phyloP scores from a whole-genome alignment of 1,139 yeast species.

The Kurtzmaniella natalensis region DNA sequence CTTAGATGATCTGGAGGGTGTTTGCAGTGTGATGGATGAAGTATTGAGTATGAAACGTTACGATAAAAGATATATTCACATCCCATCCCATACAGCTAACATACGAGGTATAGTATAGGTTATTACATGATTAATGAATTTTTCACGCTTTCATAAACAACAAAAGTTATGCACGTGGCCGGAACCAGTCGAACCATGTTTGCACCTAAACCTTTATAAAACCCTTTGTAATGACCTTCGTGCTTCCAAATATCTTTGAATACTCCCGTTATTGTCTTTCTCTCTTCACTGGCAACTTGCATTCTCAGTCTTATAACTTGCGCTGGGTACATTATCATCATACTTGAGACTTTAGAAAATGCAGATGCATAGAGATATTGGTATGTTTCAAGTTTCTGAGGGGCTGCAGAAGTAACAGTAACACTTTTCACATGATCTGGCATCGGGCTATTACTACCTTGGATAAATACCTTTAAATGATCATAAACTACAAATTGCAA shows the following conservation, averaged over 20 bases:
- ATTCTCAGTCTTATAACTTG: conserved; percentile 78
- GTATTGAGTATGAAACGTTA: too few species aligned
- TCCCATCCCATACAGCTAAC: too few species aligned
- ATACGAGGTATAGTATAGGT: too few species aligned
- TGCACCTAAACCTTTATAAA: conserved; percentile 71
- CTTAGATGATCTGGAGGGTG: too few species aligned
- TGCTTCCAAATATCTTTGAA: conserved; percentile 25
- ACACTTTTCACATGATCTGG: conserved; percentile 2
- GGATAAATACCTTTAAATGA: conserved; percentile 46
- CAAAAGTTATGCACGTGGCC: conserved; percentile 68
- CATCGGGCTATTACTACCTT: too few species aligned
- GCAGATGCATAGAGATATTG: conserved; percentile 68
- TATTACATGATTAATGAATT: too few species aligned
- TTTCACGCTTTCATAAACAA: conserved; percentile 53
- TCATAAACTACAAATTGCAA: conserved; percentile 85
- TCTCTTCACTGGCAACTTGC: conserved; percentile 39
- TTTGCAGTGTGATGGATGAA: too few species aligned
- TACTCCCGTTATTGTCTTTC: conserved; percentile 17
- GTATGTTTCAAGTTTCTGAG: conserved; percentile 39
- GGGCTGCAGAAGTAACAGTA: too few species aligned
- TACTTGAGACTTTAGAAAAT: conserved; percentile 63
- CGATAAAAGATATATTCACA: too few species aligned
- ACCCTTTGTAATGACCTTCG: conserved; percentile 52
- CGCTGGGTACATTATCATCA: conserved; percentile 72
- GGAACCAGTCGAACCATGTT: conserved; percentile 65